phyloP scores from a whole-genome alignment of 306 rosid species.

The Spatholobus suberectus region DNA sequence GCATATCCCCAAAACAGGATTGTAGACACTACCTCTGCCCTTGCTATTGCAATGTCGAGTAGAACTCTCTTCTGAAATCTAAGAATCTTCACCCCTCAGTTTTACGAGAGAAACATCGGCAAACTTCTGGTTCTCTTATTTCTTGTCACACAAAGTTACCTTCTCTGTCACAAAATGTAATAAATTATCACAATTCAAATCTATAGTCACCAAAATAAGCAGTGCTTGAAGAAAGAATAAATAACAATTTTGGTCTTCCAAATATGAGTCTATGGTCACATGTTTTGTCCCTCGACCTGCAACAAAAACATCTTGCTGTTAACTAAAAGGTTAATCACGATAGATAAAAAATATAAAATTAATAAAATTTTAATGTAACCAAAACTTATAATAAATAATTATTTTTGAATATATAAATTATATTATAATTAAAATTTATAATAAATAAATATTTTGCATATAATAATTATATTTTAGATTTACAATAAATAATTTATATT shows the following conservation, averaged over 20 bases:
- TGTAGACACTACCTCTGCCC: conserved; percentile 70
- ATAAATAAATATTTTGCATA: too few species aligned
- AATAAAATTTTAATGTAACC: too few species aligned
- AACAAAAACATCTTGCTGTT: too few species aligned
- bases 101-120: conserved; percentile 61
- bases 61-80: conserved; percentile 50
- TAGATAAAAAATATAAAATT: too few species aligned
- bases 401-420: too few species aligned
- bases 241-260: neutral
- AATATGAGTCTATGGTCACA: neutral
- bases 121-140: conserved; percentile 50
- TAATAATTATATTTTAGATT: too few species aligned
- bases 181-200: conserved; percentile 17
- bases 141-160: neutral
- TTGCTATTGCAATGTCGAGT: conserved; percentile 63
- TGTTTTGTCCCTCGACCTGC: neutral
- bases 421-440: too few species aligned
- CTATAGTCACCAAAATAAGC: neutral
- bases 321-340: too few species aligned
- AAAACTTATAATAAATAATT: too few species aligned
- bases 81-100: conserved; percentile 35
- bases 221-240: neutral
- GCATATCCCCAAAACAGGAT: conserved; percentile 40
- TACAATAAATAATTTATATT: too few species aligned
- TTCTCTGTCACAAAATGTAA: conserved; percentile 22